Base-by-base conservation (phyloP, 129 eudicot genomes). In the Glebionis coronaria region DNA sequence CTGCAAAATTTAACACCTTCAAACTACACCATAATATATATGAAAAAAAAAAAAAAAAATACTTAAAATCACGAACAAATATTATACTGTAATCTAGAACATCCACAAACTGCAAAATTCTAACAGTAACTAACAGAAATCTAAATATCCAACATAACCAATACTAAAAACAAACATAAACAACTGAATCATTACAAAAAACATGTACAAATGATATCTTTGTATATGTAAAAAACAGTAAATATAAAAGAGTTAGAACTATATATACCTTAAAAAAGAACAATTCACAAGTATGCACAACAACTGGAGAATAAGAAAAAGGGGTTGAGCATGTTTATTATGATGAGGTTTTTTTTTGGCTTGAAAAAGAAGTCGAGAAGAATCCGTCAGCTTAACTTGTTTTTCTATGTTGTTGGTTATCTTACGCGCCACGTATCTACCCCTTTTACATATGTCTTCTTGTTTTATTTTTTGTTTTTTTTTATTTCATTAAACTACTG, bases 351-450 rank as follows among this genome's bases (percentile, higher is more conserved):
- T 23, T 9, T 44, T 6, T 19, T 51, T 68, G 55, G 47, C 75
- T 76, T 76, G 70, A 25, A 40, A 57, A 76, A 53, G 57, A 76
- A 76, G 75, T 76, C 80, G 75, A 68, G 75, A 76, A 61, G 80
- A 76, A 61, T 76, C 75, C 19, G 64, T 68, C 65, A 61, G 70
- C 69, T 67, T 53, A 49, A 28, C 42, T 35, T 35, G 7, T 35
- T 20, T 58, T 73, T 46, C 4, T 45, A 35, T 40, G 65, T 76
- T 67, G 80, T 44, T 76, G 80, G 80, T 64, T 68, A 61, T 76
- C 80, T 47, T 68, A 69, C 50, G 80, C 75, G 61, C 75, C 80
- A 76, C 80, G 80, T 76, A 60, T 52, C 49, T n/a, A 45, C 4
- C 69, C 7, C 9, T 35, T 42, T 21, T 9, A 63, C 9, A 63